Evolutionary conservation across 129 eudicot genomes (phyloP), one percentile per base, ranked within the genome.

Genomic region (Flaveria ramosissima): DNA sequence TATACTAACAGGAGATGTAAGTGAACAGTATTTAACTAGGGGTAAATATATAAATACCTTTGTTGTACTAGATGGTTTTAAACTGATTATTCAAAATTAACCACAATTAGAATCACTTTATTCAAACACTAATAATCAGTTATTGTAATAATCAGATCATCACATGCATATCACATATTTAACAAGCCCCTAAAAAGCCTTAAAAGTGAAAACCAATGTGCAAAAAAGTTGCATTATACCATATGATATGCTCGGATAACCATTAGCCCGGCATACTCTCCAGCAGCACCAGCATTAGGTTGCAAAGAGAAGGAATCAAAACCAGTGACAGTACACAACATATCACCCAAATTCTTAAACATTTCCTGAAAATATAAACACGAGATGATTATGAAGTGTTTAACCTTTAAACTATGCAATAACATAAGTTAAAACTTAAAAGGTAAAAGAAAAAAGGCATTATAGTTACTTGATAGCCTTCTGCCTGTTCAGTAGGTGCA

Each of bases 261-360:
- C 98, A 93, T 93, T 53, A 93, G 83, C 63, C 98, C 98, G 39
- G 98, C 98, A 84, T 93, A 93, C 82, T 93, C 98, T 53, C 98
- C 98, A 61, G 98, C 86, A 76, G 98, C 98, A 82, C 98, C 98
- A 70, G 98, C 98, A 84, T 93, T 93, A 42, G 97, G 97, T 87
- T 93, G 98, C 89, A 93, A 82, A 71, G 98, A 93, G 92, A 93
- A 85, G 51, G 98, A 93, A 65, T 93, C 97, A 63, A 93, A 93
- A 11, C 97, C 96, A 17, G 98, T 93, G 39, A 93, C 78, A 13
- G 93, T 82, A 72, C 98, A 90, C 84, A 93, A 83, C 81, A 90
- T 74, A 13, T 88, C 96, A 27, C 98, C 98, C 81, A 90, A 81
- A 79, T 90, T 81, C 45, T 87, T 75, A 77, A 93, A 93, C 98